phyloP scores from a whole-genome alignment of 257 asterid species.

The Solanum virginianum region DNA sequence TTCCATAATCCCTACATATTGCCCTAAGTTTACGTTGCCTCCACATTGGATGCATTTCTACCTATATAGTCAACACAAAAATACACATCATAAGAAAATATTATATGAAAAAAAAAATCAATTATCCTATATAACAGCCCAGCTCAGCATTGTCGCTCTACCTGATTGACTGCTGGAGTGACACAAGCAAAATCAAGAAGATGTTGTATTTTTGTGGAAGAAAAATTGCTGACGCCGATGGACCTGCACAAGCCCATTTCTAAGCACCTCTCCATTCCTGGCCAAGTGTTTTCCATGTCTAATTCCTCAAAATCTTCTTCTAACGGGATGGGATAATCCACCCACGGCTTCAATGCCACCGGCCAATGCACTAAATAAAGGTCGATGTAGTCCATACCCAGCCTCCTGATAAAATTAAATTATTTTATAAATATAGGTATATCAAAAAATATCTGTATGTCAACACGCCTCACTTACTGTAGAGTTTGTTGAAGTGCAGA shows the following conservation, averaged over 20 bases:
- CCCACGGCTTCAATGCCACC: conserved; percentile 60
- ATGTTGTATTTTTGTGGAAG: conserved; percentile 37
- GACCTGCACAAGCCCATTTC: conserved; percentile 58
- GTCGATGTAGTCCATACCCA: conserved; percentile 74
- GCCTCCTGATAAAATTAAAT: conserved; percentile 21
- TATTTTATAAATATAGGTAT: background rate
- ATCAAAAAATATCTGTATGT: background rate
- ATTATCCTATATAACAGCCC: no score
- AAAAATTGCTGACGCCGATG: conserved; percentile 81
- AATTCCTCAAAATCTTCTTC: conserved; percentile 52
- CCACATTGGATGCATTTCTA: conserved; percentile 96
- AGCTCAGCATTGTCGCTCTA: background rate
- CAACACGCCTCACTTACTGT: conserved; percentile 18
- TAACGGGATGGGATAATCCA: conserved; percentile 28
- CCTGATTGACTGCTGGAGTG: conserved; percentile 74
- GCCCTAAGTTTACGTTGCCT: conserved; percentile 55
- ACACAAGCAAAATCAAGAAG: conserved; percentile 36
- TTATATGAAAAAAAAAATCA: background rate
- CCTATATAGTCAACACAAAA: conserved; percentile 16
- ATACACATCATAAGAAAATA: background rate
- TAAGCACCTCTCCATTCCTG: conserved; percentile 70
- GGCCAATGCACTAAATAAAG: conserved; percentile 93
- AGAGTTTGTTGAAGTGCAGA: conserved; percentile 55
- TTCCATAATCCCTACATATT: conserved; percentile 33
- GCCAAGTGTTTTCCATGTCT: conserved; percentile 54